Base-by-base conservation (phyloP, 2,329 filamentous ascomycete species). In the Neofusicoccum cordaticola region DNA sequence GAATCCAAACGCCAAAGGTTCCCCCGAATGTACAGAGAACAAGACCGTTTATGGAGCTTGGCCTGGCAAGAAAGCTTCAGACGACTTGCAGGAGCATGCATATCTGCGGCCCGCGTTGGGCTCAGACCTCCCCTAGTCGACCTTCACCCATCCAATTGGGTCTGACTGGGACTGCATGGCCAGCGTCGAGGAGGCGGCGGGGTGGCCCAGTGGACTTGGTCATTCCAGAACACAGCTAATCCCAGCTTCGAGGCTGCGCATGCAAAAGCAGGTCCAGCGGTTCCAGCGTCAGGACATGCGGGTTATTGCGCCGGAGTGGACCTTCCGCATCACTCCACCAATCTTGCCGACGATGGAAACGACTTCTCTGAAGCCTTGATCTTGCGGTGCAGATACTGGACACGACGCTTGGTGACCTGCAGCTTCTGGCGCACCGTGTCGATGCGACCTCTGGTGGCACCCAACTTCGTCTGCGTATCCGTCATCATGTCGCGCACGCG, bases 401-500 rank as follows among this genome's bases (percentile, higher is more conserved):
- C 11, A 3, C 61, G 61, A 4, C 61, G 47, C 48, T 53, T 53
- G 27, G 47, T 63, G 48, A 37, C 47, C 22, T 51, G 39, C 19
- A 63, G 48, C 37, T 53, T 51, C 22, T 37, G 37, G 15, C 61
- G 48, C 22, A 63, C 39, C 11, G 61, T 45, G 39, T 53, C 39
- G 48, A 63, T 63, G 13, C 61, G 61, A n/a, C 19, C 15, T 44
- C 42, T 35, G 35, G 61, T 45, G 7, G 41, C 61, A 13, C 35
- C 22, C 39, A 63, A 27, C 41, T 63, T 63, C 9, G 17, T 8
- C 37, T 63, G 48, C 22, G 61, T 63, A 12, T 63, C 61, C 12
- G 19, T 15, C n/a, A 63, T 53, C 61, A 63, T 63, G 19, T 53
- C 61, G 17, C 27, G 47, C 47, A 63, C 61, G 22, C 61, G 61